Conservation (phyloP, 352 stramenopile genomes). For the Blastocystis sp. region DNA sequence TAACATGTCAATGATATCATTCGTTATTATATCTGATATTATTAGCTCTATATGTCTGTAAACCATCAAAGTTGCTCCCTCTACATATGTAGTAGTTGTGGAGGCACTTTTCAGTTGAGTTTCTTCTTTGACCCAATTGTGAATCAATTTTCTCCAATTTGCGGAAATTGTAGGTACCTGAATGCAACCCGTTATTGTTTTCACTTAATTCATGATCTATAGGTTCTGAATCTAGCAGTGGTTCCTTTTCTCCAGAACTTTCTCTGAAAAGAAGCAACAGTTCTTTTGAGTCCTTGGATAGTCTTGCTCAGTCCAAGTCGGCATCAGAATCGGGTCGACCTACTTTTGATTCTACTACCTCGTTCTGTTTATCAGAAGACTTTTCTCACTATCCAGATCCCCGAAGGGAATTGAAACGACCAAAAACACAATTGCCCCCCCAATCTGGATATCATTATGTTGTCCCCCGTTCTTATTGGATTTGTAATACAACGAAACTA, state of each 20-base stretch:
- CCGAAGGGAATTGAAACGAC: not conserved
- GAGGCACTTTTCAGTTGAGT: not conserved
- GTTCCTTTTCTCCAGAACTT: not conserved
- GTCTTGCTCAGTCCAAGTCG: not conserved
- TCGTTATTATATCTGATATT: not conserved
- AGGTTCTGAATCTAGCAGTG: not conserved
- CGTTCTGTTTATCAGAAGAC: not conserved
- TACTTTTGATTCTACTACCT: no score
- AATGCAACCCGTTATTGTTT: not conserved
- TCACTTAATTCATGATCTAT: not conserved
- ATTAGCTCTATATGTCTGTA: not conserved
- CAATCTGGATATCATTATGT: conserved; percentile 24
- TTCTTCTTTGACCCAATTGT: not conserved
- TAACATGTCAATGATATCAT: not conserved
- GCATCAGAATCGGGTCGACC: not conserved
- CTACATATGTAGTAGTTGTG: not conserved
- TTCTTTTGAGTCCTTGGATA: not conserved
- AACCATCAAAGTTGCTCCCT: not conserved
- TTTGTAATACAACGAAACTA: not conserved
- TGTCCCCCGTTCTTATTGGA: conserved; percentile 31
- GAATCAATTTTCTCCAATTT: not conserved
- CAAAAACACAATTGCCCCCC: not conserved
- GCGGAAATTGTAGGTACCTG: not conserved
- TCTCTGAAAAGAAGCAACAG: not conserved
- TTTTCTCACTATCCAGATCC: not conserved